Percentiles rank a stretch among this genome's conserved stretches.
phyloP scores from a whole-genome alignment of 441 rosid species.

The Populus hybrid region DNA sequence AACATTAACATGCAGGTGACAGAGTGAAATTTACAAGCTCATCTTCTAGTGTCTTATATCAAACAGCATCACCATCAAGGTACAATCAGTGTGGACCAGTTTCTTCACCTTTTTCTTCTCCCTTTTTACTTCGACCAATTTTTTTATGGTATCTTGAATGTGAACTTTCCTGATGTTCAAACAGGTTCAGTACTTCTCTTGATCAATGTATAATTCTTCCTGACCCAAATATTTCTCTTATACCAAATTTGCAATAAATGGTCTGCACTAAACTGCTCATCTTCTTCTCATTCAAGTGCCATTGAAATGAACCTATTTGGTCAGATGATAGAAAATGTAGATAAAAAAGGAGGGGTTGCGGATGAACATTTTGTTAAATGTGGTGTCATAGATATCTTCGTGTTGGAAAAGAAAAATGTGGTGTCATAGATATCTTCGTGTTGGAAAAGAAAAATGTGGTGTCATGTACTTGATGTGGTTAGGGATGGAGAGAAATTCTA shows the following conservation, averaged over 20 bases:
- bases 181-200: not conserved
- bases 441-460: not conserved
- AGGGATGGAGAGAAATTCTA: not conserved
- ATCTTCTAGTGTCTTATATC: conserved; percentile 42
- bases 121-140: not conserved
- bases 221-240: not conserved
- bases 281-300: not conserved
- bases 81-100: conserved; percentile 9
- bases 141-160: not conserved
- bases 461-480: not conserved
- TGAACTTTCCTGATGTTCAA: not conserved
- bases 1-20: conserved; percentile 24
- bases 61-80: conserved; percentile 51
- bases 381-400: no score
- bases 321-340: not conserved
- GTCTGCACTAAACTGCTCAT: not conserved
- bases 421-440: not conserved
- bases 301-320: not conserved
- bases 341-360: not conserved
- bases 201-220: not conserved
- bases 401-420: no score
- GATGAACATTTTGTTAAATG: not conserved
- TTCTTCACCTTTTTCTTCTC: not conserved
- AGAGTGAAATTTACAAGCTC: conserved; percentile 57
- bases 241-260: not conserved